Evolutionary conservation across 495 filamentous ascomycete species (phyloP), one percentile per base, ranked within the genome.

Genomic region (Penicillium canescens): DNA sequence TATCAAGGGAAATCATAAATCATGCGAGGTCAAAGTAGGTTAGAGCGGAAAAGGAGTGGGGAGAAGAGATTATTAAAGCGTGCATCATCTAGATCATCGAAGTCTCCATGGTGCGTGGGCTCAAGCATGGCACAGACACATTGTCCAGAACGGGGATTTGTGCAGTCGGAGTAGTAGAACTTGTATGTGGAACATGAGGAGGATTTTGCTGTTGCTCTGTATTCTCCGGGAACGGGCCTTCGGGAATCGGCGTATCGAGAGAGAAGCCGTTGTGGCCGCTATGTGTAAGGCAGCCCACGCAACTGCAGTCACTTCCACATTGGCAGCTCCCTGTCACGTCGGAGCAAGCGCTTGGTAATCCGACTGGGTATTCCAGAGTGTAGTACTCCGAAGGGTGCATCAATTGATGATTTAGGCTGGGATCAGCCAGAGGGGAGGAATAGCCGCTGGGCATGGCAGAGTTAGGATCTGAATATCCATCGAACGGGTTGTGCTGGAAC

Each of bases 241-340:
- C 54, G 26, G 56, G 46, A 12, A 46, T 46, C 11, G 55, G 43
- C 8, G 53, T 13, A 4, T 69, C 61, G 8, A 70, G 21, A 39
- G 67, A 42, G 14, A 75, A 20, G 24, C 72, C 73, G 31, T 69
- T 71, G 51, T 80, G 78, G 40, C 77, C 78, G 40, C 61, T 71
- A 48, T 82, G 79, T 3, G 76, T 78, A 8, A 78, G 65, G 52
- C 78, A 81, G 10, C 78, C 79, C n/a, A 75, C 52, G 50, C 79
- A 82, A 50, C 54, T 69, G 54, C 79, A 82, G 33, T 75, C 74
- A 43, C 68, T 73, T 23, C 77, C 77, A 37, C 79, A 82, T 50
- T 70, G 72, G 50, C 79, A 82, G 28, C 65, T 76, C 9, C 73
- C 77, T n/a, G 68, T 74, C 14, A 69, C 46, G 50, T 78, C 65